Base-by-base conservation (phyloP, 768 basidiomycete species). In the Artomyces pyxidatus region DNA sequence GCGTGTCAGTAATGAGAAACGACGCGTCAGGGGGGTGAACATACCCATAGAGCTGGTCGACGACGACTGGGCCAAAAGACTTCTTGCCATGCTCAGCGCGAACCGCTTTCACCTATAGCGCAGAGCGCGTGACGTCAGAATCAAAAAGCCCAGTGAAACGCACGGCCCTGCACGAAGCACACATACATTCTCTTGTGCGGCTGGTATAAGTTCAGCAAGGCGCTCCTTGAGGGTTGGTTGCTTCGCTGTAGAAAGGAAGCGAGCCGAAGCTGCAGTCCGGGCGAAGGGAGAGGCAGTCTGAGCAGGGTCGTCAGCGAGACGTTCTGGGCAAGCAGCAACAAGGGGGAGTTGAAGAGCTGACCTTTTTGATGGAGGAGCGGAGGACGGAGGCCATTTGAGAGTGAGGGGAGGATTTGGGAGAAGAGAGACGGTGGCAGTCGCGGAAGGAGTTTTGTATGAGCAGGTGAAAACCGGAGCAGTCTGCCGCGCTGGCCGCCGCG, bases 171-270 rank as follows among this genome's bases (percentile, higher is more conserved):
- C 22, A 51, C 42, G 12, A 52, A 19, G 22, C 17, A 26, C 9
- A 62, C 73, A 42, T 42, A 85, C 85, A 63, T 81, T 79, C 63
- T 87, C 85, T 49, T 84, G 77, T 63, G 95, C 85, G 54, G 75
- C 73, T 50, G 95, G 95, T 60, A 98, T 97, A 67, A 97, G 81
- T 70, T 96, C 89, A 28, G 88, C 80, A 52, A 98, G 76, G 45
- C 91, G 80, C 70, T 97, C 92, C 73, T 94, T 95, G 64, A 98
- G 78, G 23, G 89, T 81, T 51, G 78, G 74, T 38, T 78, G 78
- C 67, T 83, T 86, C 38, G 74, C 68, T 14, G 82, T 74, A n/a
- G 85, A 84, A 42, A 78, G 79, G 59, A 83, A 78, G 47, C 83
- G 75, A 56, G 73, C 73, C 28, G 76, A 71, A 30, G 72, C 68